Evolutionary conservation across 768 basidiomycete species (phyloP), one percentile per base, ranked within the genome.

Genomic region (Multifurca ochricompacta): DNA sequence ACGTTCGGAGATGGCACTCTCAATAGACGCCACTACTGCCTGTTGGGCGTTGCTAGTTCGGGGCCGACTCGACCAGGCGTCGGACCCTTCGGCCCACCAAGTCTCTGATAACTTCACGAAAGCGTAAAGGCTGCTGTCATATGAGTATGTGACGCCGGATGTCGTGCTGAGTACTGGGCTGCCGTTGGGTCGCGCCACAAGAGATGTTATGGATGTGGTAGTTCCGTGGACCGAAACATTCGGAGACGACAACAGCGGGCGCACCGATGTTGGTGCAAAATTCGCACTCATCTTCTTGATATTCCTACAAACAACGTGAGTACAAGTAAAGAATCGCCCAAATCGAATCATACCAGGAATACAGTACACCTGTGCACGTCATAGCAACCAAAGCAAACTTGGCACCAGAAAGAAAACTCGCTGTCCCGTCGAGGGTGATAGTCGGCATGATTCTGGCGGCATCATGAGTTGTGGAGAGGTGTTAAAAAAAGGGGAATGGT

Each of bases 1-100:
- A 18, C 61, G 64, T 58, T 67, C 67, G 27, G 58, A 63, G 23
- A 67, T 68, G 34, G 59, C 58, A 55, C 60, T 62, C 65, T 65
- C 67, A 45, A 72, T 45, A 6, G 41, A 32, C 10, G 59, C 43
- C 11, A 60, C 53, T 21, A 53, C 55, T 2, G 51, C 42, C 23
- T 63, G 54, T 62, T 83, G 81, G 32, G 83, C 70, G 10, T 70
- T 63, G 6, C 79, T 73, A 53, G 87, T 69, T 42, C 83, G 70
- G 4, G 83, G 81, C 42, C 87, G 77, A 30, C 81, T 79, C 63
- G 87, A 85, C 90, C 91, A 93, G 19, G 77, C 79, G 57, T 89
- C 85, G 0, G 87, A 91, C 36, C 87, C 85, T 60, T 85, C 79
- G 0, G 84, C 73, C 84, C 87, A 94, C 90, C 92, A 95, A 1